Conservation (phyloP, 1,284 basidiomycete species). For the Sporisorium iseilematis-ciliati region DNA sequence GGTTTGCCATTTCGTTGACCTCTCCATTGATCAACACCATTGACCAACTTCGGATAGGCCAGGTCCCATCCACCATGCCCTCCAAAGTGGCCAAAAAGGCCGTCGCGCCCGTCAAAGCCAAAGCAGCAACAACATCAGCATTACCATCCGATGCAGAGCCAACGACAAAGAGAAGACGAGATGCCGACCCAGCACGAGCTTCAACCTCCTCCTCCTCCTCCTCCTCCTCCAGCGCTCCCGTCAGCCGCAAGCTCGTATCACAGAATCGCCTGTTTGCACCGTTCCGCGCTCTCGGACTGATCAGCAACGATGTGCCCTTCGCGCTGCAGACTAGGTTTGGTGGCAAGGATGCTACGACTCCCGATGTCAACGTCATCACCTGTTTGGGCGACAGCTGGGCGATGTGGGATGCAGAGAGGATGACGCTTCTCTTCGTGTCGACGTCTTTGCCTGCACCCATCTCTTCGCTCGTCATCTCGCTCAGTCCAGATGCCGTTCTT, state of each 20-base stretch:
- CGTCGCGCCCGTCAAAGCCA: constrained; percentile 24
- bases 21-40: background rate
- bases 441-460: constrained; percentile 82
- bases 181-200: constrained; percentile 4
- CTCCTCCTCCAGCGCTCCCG: constrained; percentile 14
- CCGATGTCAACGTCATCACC: constrained; percentile 79
- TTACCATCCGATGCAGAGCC: constrained; percentile 24
- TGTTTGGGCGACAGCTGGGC: constrained; percentile 93
- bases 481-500: constrained; percentile 90
- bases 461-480: constrained; percentile 76
- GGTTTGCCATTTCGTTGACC: background rate
- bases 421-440: constrained; percentile 94
- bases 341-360: constrained; percentile 80
- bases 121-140: constrained; percentile 15
- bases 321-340: constrained; percentile 83
- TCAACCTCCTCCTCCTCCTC: constrained; percentile 20
- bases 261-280: constrained; percentile 82
- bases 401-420: constrained; percentile 94
- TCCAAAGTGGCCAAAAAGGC: constrained; percentile 33
- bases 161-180: constrained; percentile 28
- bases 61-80: constrained; percentile 23
- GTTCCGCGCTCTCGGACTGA: constrained; percentile 91
- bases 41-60: background rate
- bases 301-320: constrained; percentile 92
- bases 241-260: constrained; percentile 28